Evolutionary conservation across 805 yeast species (phyloP), one percentile per base, ranked within the genome.

Genomic region (Cyberlindnera lachancei): DNA sequence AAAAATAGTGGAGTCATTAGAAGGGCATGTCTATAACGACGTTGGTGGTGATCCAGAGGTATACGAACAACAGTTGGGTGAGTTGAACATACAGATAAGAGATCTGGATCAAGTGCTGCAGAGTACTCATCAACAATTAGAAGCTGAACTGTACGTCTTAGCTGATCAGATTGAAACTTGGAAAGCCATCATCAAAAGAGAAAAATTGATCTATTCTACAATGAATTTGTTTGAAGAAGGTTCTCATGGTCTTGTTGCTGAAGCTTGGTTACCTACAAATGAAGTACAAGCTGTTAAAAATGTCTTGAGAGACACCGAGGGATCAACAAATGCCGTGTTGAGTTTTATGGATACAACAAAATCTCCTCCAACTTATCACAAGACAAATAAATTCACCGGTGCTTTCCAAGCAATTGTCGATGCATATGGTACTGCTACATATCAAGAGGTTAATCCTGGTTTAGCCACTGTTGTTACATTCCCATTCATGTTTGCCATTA

Each of bases 401-500:
- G 96, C 96, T 0, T 92, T 86, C 67, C 99, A 92, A 64, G 66
- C 75, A 29, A 87, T 92, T 63, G 84, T 86, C 52, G 98, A 92
- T 57, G 92, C 96, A 3, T 92, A 92, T 59, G 98, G 97, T 47
- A 68, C 86, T 36, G 92, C 96, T 8, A 73, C 86, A 3, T 92
- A 92, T 61, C 79, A 86, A 47, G 98, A 92, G 59, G 92, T 92
- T 18, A 92, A 92, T 57, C 95, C 98, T 5, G 98, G 95, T 34
- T 65, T 92, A 42, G 90, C 98, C 4, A 90, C 98, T 1, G 75
- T 86, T 29, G 80, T 92, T 17, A 92, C 98, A 0, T 92, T 92
- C 66, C 98, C 98, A 16, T 92, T 92, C 58, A 83, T 92, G 94
- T 92, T 92, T 63, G 96, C 98, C 18, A 81, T 92, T 49, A 92